phyloP scores from a whole-genome alignment of 345 rosid species.

The Carallia pectinifolia region DNA sequence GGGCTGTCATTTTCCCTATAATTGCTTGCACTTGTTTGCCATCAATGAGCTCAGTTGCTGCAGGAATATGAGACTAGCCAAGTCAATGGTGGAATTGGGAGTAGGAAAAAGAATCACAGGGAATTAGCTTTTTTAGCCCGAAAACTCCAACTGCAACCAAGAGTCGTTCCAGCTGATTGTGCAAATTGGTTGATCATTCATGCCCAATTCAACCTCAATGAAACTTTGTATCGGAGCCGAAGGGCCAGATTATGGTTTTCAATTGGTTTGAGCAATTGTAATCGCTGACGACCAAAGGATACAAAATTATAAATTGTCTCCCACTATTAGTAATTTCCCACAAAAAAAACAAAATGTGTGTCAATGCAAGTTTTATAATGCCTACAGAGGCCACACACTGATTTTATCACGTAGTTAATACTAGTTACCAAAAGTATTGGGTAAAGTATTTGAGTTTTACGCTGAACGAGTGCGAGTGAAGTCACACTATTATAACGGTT shows the following conservation, averaged over 20 bases:
- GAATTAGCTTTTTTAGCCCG: not conserved
- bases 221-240: too few relatives aligned
- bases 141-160: not conserved
- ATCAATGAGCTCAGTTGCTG: conserved; percentile 23
- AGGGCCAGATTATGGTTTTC: too few relatives aligned
- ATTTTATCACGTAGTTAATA: not conserved
- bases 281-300: too few relatives aligned
- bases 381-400: not conserved
- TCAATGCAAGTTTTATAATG: too few relatives aligned
- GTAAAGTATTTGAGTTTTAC: too few relatives aligned
- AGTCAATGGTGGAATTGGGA: not conserved
- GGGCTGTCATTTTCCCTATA: conserved; percentile 16
- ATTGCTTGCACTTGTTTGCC: conserved; percentile 19
- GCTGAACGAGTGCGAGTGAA: too few relatives aligned
- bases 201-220: too few relatives aligned
- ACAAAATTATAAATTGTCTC: not conserved
- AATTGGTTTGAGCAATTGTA: too few relatives aligned
- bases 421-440: not conserved
- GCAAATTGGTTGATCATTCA: too few relatives aligned
- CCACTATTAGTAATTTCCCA: not conserved
- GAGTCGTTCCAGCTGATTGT: too few relatives aligned
- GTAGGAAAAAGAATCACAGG: not conserved
- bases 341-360: too few relatives aligned
- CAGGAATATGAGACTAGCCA: not conserved
- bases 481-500: too few relatives aligned